Evolutionary conservation across 192 early-diverging fungal genomes (phyloP).

Genomic region (Geranomyces variabilis): DNA sequence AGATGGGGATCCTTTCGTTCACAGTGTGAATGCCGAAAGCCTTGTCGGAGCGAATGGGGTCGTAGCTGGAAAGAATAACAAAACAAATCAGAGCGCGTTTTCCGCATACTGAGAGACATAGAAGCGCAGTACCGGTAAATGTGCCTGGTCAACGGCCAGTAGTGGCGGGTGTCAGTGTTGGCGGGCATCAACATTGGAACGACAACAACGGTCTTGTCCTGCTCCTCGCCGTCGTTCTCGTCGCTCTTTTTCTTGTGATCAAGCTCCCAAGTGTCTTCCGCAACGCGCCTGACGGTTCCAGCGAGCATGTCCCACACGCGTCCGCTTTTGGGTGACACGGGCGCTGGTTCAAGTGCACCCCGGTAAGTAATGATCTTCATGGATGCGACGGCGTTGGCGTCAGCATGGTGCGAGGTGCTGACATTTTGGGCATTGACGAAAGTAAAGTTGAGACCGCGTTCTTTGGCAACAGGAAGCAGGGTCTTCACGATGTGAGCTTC

Average conservation of each 20-base stretch:
- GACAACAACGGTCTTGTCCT: constrained; percentile 29
- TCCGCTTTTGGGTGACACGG: constrained; percentile 22
- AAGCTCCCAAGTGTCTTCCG: constrained; percentile 12
- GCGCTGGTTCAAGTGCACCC: constrained; percentile 40
- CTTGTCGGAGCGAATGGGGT: constrained; percentile 27
- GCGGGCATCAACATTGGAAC: constrained; percentile 41
- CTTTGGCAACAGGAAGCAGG: constrained; percentile 24
- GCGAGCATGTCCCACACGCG: constrained; percentile 38
- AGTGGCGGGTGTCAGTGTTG: constrained; percentile 50
- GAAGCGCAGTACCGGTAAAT: constrained; percentile 37
- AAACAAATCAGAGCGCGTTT: background rate
- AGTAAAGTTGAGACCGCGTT: constrained; percentile 20
- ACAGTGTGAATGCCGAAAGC: constrained; percentile 40
- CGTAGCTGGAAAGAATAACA: constrained; percentile 23
- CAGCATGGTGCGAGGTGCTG: background rate
- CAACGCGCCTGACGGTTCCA: constrained; percentile 43
- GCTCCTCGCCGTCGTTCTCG: background rate
- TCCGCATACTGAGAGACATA: background rate
- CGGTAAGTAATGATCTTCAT: constrained; percentile 13
- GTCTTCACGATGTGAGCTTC: constrained; percentile 16
- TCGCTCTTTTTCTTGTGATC: background rate
- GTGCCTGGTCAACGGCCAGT: constrained; percentile 42
- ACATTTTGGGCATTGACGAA: constrained; percentile 5
- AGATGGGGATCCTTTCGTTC: constrained; percentile 35
- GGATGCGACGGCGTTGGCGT: background rate